Conservation (phyloP, 495 filamentous ascomycete species). For the Cercophora newfieldiana region DNA sequence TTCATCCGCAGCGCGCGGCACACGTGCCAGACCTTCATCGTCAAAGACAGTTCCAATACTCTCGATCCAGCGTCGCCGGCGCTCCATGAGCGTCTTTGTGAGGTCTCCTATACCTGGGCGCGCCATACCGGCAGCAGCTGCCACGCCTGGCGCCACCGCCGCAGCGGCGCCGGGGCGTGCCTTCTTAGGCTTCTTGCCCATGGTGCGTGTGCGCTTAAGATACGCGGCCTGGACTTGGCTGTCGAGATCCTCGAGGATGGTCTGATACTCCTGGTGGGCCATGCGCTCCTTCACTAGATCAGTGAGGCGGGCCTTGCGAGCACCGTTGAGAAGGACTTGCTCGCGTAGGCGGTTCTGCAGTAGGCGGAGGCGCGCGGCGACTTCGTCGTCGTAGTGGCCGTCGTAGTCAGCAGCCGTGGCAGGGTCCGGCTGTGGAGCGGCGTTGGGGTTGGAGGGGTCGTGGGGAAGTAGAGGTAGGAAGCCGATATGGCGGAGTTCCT, state of each 20-base stretch:
- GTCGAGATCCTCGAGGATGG: constrained; percentile 96
- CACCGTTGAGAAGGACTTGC: constrained; percentile 80
- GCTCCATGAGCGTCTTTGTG: constrained; percentile 86
- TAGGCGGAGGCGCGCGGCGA: constrained; percentile 81
- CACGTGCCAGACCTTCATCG: constrained; percentile 56
- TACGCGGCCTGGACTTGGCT: constrained; percentile 93
- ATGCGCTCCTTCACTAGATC: constrained; percentile 87
- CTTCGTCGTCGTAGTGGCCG: constrained; percentile 89
- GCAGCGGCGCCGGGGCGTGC: constrained; percentile 65
- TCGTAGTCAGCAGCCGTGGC: constrained; percentile 65
- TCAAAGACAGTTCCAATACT: constrained; percentile 85
- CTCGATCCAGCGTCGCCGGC: constrained; percentile 80
- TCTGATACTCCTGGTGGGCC: constrained; percentile 93
- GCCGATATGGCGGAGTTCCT: constrained; percentile 90
- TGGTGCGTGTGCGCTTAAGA: constrained; percentile 90
- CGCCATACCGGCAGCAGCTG: constrained; percentile 55
- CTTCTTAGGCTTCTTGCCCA: constrained; percentile 92
- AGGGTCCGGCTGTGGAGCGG: constrained; percentile 39
- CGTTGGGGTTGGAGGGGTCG: constrained; percentile 42
- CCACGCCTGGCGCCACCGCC: constrained; percentile 51
- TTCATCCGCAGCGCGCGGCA: constrained; percentile 44
- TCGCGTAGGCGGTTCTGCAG: constrained; percentile 81
- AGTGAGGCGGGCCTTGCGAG: constrained; percentile 79
- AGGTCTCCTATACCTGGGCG: constrained; percentile 88
- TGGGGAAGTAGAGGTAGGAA: constrained; percentile 69